These are phyloP conservation scores for Metarhizium anisopliae DNA, from an alignment of 2,329 filamentous ascomycete species.

Conservation along the genomic window DNA sequence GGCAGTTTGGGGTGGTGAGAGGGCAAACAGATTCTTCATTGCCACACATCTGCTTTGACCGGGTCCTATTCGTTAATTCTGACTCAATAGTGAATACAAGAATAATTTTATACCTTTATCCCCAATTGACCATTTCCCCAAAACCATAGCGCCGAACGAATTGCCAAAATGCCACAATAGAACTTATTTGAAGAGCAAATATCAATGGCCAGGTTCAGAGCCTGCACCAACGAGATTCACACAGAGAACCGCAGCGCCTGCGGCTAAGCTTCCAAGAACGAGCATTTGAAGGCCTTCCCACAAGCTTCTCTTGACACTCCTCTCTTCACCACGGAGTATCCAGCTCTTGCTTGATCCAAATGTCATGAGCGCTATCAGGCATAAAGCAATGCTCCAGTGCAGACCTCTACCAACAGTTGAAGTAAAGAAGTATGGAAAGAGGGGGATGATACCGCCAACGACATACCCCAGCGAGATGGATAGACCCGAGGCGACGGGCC, in stretches of 20 bases:
- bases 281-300: slow-evolving; percentile 25
- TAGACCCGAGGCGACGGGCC: slow-evolving; percentile 40
- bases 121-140: too few relatives aligned
- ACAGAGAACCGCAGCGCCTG: slow-evolving; percentile 20
- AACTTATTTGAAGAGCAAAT: background rate
- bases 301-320: slow-evolving; percentile 13
- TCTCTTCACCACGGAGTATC: slow-evolving; percentile 17
- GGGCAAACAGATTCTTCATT: background rate
- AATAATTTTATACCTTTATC: background rate
- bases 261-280: slow-evolving; percentile 23
- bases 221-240: slow-evolving; percentile 16
- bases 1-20: background rate
- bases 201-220: background rate
- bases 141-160: too few relatives aligned
- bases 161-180: background rate
- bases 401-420: slow-evolving; percentile 31
- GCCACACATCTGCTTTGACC: background rate
- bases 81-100: background rate
- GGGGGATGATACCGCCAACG: slow-evolving; percentile 51
- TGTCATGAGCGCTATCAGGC: slow-evolving; percentile 42
- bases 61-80: background rate
- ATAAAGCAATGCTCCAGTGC: slow-evolving; percentile 44
- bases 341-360: slow-evolving; percentile 50
- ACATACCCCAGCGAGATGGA: slow-evolving; percentile 55
- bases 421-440: slow-evolving; percentile 53